Percentiles rank a stretch among this genome's conserved stretches.
Evolutionary conservation across 805 yeast species (phyloP).

Genomic region (Metschnikowia kunwiensis): DNA sequence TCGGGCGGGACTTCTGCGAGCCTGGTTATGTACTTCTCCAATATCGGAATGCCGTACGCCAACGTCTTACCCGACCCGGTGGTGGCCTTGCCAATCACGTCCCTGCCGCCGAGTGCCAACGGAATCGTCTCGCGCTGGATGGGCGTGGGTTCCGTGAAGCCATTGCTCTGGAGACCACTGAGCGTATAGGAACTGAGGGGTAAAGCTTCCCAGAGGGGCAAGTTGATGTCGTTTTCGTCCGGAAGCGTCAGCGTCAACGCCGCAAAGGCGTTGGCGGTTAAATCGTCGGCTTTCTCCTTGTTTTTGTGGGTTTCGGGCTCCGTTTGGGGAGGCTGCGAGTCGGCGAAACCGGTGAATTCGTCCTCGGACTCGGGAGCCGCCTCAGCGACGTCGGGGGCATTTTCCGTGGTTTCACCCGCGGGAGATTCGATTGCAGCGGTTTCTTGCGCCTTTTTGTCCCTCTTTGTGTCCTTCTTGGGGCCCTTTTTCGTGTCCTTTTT

Average conservation of each 20-base stretch:
- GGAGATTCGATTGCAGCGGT: not conserved
- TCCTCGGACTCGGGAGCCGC: slow-evolving; percentile 23
- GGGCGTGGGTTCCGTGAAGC: slow-evolving; percentile 72
- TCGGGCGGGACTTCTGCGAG: not conserved
- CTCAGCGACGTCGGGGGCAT: slow-evolving; percentile 10
- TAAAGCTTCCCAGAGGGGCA: slow-evolving; percentile 60
- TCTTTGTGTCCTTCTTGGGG: slow-evolving; percentile 6
- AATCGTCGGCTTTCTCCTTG: slow-evolving; percentile 13
- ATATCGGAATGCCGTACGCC: slow-evolving; percentile 90
- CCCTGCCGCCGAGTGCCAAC: slow-evolving; percentile 64
- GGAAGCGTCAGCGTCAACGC: slow-evolving; percentile 24
- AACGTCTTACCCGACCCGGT: slow-evolving; percentile 98
- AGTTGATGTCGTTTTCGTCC: slow-evolving; percentile 37
- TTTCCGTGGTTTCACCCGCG: slow-evolving; percentile 19
- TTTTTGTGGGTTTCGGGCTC: not conserved
- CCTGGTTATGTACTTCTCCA: slow-evolving; percentile 55
- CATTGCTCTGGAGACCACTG: slow-evolving; percentile 56
- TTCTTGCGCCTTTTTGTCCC: not conserved
- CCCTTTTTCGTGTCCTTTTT: slow-evolving; percentile 14
- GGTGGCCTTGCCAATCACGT: slow-evolving; percentile 92
- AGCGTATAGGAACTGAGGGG: slow-evolving; percentile 54
- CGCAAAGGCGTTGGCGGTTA: slow-evolving; percentile 31
- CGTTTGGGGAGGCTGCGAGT: slow-evolving; percentile 5
- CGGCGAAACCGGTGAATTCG: slow-evolving; percentile 28
- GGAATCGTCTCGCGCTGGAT: slow-evolving; percentile 82